Evolutionary conservation across 2,329 filamentous ascomycete genomes (phyloP).

Genomic region (Ophiostoma sp.): DNA sequence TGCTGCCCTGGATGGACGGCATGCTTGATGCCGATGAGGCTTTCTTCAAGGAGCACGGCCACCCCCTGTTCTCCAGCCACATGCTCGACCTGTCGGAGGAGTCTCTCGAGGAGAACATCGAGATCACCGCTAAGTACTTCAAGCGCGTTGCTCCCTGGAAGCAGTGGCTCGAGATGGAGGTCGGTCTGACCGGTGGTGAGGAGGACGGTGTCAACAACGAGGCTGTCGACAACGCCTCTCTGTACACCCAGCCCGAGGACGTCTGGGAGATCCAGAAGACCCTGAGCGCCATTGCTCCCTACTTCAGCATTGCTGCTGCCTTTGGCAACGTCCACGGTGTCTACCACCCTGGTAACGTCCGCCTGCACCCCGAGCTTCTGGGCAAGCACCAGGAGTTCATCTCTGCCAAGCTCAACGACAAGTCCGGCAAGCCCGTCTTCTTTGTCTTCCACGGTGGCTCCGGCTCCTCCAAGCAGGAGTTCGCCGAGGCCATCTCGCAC

Average conservation of each 20-base stretch:
- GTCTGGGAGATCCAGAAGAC: constrained; percentile 88
- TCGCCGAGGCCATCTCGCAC: constrained; percentile 77
- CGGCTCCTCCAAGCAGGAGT: constrained; percentile 86
- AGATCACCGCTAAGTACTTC: constrained; percentile 87
- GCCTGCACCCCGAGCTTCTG: constrained; percentile 91
- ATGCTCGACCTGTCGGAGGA: constrained; percentile 99
- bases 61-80: constrained; percentile 85
- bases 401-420: constrained; percentile 66
- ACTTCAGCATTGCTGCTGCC: constrained; percentile 96
- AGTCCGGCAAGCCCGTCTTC: constrained; percentile 88
- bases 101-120: constrained; percentile 80
- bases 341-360: constrained; percentile 75
- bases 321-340: constrained; percentile 99
- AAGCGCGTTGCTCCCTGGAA: constrained; percentile 94
- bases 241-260: constrained; percentile 97
- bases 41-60: constrained; percentile 88
- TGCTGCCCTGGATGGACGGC: constrained; percentile 94
- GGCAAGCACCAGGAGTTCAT: constrained; percentile 94
- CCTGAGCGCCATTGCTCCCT: constrained; percentile 77
- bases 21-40: constrained; percentile 91
- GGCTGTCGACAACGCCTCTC: constrained; percentile 88
- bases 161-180: constrained; percentile 98
- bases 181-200: constrained; percentile 69
- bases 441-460: constrained; percentile 99
- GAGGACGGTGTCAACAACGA: constrained; percentile 79